A percentile compares a stretch with the other conserved stretches of the same genome.
Evolutionary conservation across 1,284 basidiomycete species (phyloP).

Genomic region (Athelia sp.): DNA sequence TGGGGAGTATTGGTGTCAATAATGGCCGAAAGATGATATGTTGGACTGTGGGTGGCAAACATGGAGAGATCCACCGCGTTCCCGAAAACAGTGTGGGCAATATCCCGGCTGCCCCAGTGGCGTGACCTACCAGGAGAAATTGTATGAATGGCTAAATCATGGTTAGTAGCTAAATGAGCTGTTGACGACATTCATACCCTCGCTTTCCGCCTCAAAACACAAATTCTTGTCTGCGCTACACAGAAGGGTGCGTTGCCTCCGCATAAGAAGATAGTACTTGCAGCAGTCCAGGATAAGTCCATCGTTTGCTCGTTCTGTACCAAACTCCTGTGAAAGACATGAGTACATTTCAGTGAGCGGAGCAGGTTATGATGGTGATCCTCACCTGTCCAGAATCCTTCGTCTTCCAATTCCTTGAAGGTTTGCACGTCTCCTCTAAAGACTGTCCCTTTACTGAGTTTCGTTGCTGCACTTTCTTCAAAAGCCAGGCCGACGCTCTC

Average conservation of each 20-base stretch:
- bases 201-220: constrained; percentile 45
- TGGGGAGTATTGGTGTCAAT: constrained; percentile 18
- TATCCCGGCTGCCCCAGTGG: constrained; percentile 38
- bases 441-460: constrained; percentile 60
- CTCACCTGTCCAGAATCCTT: constrained; percentile 39
- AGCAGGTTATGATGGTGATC: background rate
- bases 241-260: constrained; percentile 37
- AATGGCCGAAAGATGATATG: constrained; percentile 21
- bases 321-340: constrained; percentile 8
- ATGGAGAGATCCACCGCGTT: constrained; percentile 22
- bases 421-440: constrained; percentile 57
- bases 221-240: constrained; percentile 67
- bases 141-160: constrained; percentile 20
- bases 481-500: constrained; percentile 65
- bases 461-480: constrained; percentile 57
- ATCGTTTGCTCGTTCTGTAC: constrained; percentile 48
- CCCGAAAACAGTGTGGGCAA: constrained; percentile 36
- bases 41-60: constrained; percentile 31
- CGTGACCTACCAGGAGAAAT: constrained; percentile 19
- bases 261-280: constrained; percentile 40
- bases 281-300: constrained; percentile 69
- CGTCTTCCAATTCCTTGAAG: constrained; percentile 53
- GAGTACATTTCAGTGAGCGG: background rate
- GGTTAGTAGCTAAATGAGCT: background rate
- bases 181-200: constrained; percentile 32